Conservation (phyloP, 352 stramenopile species). For the Phytopythium delawarense region DNA sequence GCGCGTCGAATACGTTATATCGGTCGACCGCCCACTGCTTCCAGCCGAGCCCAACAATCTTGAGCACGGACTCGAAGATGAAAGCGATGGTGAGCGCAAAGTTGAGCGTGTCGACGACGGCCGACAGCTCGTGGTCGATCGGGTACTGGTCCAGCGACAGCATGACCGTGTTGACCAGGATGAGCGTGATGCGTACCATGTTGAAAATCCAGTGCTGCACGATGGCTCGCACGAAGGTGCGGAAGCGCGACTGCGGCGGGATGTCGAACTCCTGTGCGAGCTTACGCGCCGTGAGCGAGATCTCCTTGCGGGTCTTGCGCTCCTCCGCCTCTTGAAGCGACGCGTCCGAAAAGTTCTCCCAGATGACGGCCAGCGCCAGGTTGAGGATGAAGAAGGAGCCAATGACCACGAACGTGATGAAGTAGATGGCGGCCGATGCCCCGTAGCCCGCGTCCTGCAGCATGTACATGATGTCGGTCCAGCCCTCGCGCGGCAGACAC, state of each 20-base stretch:
- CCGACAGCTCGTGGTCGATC: slow-evolving; percentile 26
- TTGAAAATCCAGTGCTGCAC: slow-evolving; percentile 55
- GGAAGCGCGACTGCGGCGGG: slow-evolving; percentile 13
- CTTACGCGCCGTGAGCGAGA: slow-evolving; percentile 4
- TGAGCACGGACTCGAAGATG: slow-evolving; percentile 47
- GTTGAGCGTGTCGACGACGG: slow-evolving; percentile 49
- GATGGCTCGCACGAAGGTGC: slow-evolving; percentile 16
- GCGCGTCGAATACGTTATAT: slow-evolving; percentile 84
- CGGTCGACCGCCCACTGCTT: slow-evolving; percentile 40
- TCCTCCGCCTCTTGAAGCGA: slow-evolving; percentile 56
- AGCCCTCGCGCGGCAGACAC: slow-evolving; percentile 88
- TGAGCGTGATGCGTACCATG: slow-evolving; percentile 40
- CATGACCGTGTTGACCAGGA: slow-evolving; percentile 80
- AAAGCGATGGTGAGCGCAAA: slow-evolving; percentile 55
- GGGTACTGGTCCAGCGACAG: slow-evolving; percentile 79
- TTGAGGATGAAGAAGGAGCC: slow-evolving; percentile 91
- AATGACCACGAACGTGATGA: slow-evolving; percentile 82
- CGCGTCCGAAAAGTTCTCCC: slow-evolving; percentile 65
- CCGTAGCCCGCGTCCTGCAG: slow-evolving; percentile 47
- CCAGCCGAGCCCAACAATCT: slow-evolving; percentile 63
- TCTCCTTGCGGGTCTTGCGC: slow-evolving; percentile 23
- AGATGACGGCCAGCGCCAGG: slow-evolving; percentile 89
- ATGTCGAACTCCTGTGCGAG: neutral
- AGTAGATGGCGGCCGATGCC: slow-evolving; percentile 57
- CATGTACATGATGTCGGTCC: slow-evolving; percentile 71